Evolutionary conservation across 345 rosid species (phyloP).

Genomic region (Pistacia atlantica): DNA sequence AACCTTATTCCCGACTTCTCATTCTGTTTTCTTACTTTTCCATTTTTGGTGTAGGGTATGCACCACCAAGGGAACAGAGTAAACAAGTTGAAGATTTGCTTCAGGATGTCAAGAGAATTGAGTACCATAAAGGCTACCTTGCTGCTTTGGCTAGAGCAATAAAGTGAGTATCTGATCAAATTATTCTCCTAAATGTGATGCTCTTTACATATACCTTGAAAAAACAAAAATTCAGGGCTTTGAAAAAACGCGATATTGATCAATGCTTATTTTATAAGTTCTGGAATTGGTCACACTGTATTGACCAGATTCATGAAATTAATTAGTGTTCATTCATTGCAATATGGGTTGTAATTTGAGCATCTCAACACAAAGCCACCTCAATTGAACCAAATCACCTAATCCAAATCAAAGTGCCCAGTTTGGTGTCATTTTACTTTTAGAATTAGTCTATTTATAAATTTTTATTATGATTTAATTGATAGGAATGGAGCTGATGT

Average conservation of each 20-base stretch:
- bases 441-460: too few relatives aligned
- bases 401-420: neutral
- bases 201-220: too few relatives aligned
- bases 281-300: neutral
- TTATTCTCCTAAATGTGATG: neutral
- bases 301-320: neutral
- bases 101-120: constrained; percentile 32
- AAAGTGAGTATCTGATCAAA: constrained; percentile 20
- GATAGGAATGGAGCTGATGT: constrained; percentile 49
- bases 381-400: too few relatives aligned
- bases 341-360: neutral
- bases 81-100: constrained; percentile 10
- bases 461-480: neutral
- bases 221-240: neutral
- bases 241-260: too few relatives aligned
- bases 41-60: constrained; percentile 29
- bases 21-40: neutral
- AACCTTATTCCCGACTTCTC: too few relatives aligned
- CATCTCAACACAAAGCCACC: neutral
- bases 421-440: neutral
- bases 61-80: constrained; percentile 17
- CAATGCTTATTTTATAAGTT: neutral
- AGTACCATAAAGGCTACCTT: constrained; percentile 41
- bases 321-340: neutral
- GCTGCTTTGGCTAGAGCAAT: constrained; percentile 40